Evolutionary conservation across 208 protist genomes (phyloP).

Genomic region (Cochliopodium minus): DNA sequence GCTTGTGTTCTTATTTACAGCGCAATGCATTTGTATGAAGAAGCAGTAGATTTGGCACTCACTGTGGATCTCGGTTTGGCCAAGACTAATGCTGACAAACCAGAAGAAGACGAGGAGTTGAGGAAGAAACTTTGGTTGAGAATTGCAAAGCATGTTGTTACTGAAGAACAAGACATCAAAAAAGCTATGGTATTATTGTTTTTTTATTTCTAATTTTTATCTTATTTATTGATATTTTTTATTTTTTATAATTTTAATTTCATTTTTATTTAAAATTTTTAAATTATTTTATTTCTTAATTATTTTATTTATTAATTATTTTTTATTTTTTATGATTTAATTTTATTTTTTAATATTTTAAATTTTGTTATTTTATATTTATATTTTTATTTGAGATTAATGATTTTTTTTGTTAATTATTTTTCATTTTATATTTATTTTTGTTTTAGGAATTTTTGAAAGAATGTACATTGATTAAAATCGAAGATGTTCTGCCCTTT

Average conservation of each 20-base stretch:
- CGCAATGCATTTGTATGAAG: slow-evolving; percentile 66
- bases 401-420: no score
- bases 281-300: no score
- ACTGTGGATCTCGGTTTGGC: slow-evolving; percentile 39
- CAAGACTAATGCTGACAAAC: slow-evolving; percentile 42
- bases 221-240: no score
- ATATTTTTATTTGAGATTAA: no score
- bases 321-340: no score
- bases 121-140: slow-evolving; percentile 70
- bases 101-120: slow-evolving; percentile 39
- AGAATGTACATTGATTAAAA: slow-evolving; percentile 46
- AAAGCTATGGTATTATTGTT: slow-evolving; percentile 47
- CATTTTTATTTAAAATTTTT: no score
- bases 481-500: slow-evolving; percentile 79
- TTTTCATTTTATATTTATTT: no score
- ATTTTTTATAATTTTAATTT: no score
- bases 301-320: no score
- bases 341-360: no score
- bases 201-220: slow-evolving; percentile 39
- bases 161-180: slow-evolving; percentile 45
- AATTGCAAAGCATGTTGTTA: slow-evolving; percentile 61
- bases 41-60: slow-evolving; percentile 67
- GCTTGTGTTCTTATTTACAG: slow-evolving; percentile 71
- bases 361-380: no score
- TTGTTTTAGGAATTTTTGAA: no score